Evolutionary conservation across 495 filamentous ascomycete genomes (phyloP).

Genomic region (Hypoxylon rickii): DNA sequence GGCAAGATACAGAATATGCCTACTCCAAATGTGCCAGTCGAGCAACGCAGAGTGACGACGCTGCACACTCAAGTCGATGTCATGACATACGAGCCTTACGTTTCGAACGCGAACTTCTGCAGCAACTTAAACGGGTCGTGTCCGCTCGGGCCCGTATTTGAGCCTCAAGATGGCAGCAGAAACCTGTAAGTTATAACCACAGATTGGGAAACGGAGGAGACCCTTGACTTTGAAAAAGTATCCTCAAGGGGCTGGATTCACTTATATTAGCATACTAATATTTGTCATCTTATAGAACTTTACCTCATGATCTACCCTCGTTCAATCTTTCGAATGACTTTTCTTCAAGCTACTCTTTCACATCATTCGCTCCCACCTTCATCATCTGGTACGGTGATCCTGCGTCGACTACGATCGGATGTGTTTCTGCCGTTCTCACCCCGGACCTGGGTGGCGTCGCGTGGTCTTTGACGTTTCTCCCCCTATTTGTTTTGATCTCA

Average conservation of each 20-base stretch:
- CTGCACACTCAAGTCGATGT: conserved; percentile 70
- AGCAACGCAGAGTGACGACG: conserved; percentile 67
- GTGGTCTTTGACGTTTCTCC: conserved; percentile 74
- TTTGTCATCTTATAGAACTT: conserved; percentile 1
- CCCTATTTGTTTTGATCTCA: conserved; percentile 74
- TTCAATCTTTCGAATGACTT: conserved; percentile 81
- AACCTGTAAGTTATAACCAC: conserved; percentile 48
- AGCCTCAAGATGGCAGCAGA: conserved; percentile 52
- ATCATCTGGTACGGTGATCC: conserved; percentile 74
- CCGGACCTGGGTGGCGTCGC: conserved; percentile 70
- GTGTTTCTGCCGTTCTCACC: conserved; percentile 78
- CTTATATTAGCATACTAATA: conserved; percentile 5
- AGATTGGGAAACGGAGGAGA: background rate
- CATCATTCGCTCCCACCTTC: conserved; percentile 74
- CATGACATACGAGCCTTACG: conserved; percentile 72
- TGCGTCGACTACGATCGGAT: conserved; percentile 66
- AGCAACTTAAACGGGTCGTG: conserved; percentile 62
- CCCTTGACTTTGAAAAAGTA: no score
- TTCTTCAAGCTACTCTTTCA: conserved; percentile 79
- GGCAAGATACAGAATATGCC: conserved; percentile 77
- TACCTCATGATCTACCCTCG: conserved; percentile 59
- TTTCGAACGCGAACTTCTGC: conserved; percentile 65
- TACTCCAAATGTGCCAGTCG: conserved; percentile 41
- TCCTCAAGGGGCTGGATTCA: background rate
- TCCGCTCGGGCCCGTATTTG: conserved; percentile 76